Base-by-base conservation (phyloP, 139 green algal species). In the Chlamydomonas sphaeroides region DNA sequence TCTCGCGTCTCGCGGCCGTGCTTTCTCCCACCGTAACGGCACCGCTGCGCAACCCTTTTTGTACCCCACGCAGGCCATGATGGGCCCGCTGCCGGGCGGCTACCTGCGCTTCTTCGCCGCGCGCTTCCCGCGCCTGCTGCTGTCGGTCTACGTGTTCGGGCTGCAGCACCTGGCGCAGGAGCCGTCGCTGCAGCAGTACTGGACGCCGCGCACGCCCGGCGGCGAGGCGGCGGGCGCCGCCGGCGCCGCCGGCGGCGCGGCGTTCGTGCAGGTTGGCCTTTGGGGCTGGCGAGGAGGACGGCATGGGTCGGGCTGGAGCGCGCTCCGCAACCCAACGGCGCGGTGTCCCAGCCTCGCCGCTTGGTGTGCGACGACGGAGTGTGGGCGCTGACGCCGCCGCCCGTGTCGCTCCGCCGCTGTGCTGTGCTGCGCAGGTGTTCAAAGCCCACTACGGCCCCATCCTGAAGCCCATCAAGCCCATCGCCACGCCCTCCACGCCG, bases 91-190 rank as follows among this genome's bases (percentile, higher is more conserved):
- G 57, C 92, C 94, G 6, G 83, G 95, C 20, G 92, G 91, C 61
- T 97, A 94, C 87, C 78, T 95, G 45, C 76, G 81, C 30, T 98
- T 97, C 90, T 98, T 98, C 80, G 62, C 80, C 35, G 78, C 39
- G 53, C 86, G 94, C 69, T 99, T 98, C 86, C 96, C 97, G 3
- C 79, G 80, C 39, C 89, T 99, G 65, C 85, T 99, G 53, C 76
- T 98, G 36, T 82, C 92, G 3, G 92, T 94, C 35, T 99, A 94
- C 80, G 84, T 83, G 28, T 99, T 98, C 73, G 92, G 88, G 0
- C 65, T 93, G 57, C 71, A 79, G 32, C 88, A 94, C 84, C 90
- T 94, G 41, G 38, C 79, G 0, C 68, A 80, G 1, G 85, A 89
- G 63, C 81, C 89, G 1, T 72, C 85, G 5, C 84, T 97, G 68